Conservation (phyloP, 192 early-diverging fungal genomes). For the Rhizophagus sp. region DNA sequence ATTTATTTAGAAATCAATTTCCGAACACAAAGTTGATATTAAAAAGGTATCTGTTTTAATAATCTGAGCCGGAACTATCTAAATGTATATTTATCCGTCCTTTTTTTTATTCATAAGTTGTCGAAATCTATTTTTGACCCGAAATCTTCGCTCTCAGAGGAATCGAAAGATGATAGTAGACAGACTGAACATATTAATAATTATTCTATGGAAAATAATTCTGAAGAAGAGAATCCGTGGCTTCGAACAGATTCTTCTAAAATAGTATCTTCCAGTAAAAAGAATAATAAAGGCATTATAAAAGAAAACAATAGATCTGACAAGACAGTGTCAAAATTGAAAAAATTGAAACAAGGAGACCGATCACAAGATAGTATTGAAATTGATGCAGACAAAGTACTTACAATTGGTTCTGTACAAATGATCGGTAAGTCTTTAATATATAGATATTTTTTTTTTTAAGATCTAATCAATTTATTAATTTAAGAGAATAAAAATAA, state of each 20-base stretch:
- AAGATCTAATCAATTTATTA: too few species aligned
- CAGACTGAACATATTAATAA: slow-evolving; percentile 58
- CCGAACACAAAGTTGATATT: slow-evolving; percentile 32
- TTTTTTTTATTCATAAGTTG: not conserved
- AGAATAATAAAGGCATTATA: slow-evolving; percentile 49
- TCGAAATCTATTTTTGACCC: not conserved
- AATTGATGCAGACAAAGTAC: slow-evolving; percentile 68
- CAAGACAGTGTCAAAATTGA: slow-evolving; percentile 65
- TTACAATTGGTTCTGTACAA: slow-evolving; percentile 53
- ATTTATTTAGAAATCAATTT: not conserved
- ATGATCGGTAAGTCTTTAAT: slow-evolving; percentile 32
- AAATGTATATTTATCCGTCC: not conserved
- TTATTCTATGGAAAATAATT: slow-evolving; percentile 30
- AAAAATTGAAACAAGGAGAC: slow-evolving; percentile 52
- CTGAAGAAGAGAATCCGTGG: slow-evolving; percentile 76
- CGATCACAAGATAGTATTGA: slow-evolving; percentile 61
- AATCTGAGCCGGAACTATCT: not conserved
- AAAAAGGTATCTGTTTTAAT: slow-evolving; percentile 56
- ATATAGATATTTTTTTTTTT: not conserved
- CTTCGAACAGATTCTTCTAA: slow-evolving; percentile 55
- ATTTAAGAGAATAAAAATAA: not conserved
- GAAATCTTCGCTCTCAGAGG: not conserved
- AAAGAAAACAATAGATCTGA: slow-evolving; percentile 63
- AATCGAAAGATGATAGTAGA: slow-evolving; percentile 38
- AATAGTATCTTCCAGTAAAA: slow-evolving; percentile 54